A percentile compares a stretch with the other conserved stretches of the same genome.
These are phyloP conservation scores for Hypericum perforatum DNA, from an alignment of 345 rosid genomes.

Conservation along the genomic window DNA sequence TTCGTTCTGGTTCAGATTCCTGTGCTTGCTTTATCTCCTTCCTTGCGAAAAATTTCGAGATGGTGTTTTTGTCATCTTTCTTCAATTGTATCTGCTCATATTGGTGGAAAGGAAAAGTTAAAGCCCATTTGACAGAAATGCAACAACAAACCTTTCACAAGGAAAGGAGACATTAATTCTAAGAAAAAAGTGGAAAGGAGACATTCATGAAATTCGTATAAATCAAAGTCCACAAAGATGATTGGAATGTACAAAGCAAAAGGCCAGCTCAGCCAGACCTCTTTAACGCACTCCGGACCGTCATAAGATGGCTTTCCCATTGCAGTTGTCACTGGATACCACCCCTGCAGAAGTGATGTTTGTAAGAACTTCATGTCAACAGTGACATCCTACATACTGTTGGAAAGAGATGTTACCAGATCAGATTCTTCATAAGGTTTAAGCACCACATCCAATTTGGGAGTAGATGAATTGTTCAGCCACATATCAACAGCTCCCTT, in stretches of 20 bases:
- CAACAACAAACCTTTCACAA: too few species aligned
- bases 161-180: too few species aligned
- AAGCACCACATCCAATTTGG: slow-evolving; percentile 40
- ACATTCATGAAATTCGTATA: neutral
- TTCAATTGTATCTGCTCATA: slow-evolving; percentile 47
- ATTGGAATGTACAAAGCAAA: neutral
- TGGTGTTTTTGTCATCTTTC: slow-evolving; percentile 38
- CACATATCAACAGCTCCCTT: slow-evolving; percentile 57
- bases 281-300: slow-evolving; percentile 85
- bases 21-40: slow-evolving; percentile 40
- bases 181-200: too few species aligned
- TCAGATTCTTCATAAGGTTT: slow-evolving; percentile 63
- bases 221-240: neutral
- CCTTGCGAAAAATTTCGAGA: slow-evolving; percentile 59
- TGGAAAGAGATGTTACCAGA: slow-evolving; percentile 38
- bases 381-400: neutral
- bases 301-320: slow-evolving; percentile 71
- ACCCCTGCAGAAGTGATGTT: slow-evolving; percentile 34
- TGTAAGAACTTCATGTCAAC: neutral
- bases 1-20: slow-evolving; percentile 20
- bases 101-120: neutral
- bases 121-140: neutral
- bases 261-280: slow-evolving; percentile 29
- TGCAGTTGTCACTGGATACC: slow-evolving; percentile 82
- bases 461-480: slow-evolving; percentile 46